Conservation (phyloP, 108 stramenopile genomes). For the Mediolabrus comicus region DNA sequence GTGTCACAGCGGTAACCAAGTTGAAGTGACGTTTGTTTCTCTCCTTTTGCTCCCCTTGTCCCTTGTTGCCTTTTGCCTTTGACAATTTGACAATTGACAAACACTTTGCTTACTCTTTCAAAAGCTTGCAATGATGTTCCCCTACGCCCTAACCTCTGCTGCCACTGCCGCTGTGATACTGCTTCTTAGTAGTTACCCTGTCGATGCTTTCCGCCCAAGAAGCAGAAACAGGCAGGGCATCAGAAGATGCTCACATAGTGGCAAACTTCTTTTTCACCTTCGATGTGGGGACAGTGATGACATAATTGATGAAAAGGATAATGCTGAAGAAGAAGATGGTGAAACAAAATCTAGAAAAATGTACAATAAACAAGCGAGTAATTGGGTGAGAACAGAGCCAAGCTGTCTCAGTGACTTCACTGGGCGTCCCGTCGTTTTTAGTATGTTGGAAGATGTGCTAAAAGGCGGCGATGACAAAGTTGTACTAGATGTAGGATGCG, state of each 20-base stretch:
- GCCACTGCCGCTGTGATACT: too few species aligned
- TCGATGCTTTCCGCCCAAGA: neutral
- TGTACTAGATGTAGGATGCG: neutral
- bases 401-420: neutral
- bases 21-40: too few species aligned
- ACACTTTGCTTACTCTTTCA: too few species aligned
- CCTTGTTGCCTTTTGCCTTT: too few species aligned
- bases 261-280: neutral
- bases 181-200: too few species aligned
- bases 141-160: too few species aligned
- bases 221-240: neutral
- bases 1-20: too few species aligned
- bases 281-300: neutral
- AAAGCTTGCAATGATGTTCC: too few species aligned
- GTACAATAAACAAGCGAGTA: neutral
- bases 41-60: too few species aligned
- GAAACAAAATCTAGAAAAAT: neutral
- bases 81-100: too few species aligned
- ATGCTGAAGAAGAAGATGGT: neutral
- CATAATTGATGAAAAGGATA: neutral
- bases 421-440: slow-evolving; percentile 2
- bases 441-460: neutral
- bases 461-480: neutral
- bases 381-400: slow-evolving; percentile 3
- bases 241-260: too few species aligned